Evolutionary conservation across 2,329 filamentous ascomycete species (phyloP).

Genomic region (Pezicula carpinea): DNA sequence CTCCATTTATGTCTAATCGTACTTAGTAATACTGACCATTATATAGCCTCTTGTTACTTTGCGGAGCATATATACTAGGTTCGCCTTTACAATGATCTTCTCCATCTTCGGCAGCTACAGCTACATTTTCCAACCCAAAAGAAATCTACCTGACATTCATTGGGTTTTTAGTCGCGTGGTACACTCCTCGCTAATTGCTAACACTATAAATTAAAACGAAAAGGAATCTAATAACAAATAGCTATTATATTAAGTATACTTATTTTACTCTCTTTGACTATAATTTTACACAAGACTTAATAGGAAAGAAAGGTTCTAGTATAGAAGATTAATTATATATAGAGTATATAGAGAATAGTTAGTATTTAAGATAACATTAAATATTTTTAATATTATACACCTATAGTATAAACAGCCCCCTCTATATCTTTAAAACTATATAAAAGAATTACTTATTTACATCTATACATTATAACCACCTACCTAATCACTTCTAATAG

Average conservation of each 20-base stretch:
- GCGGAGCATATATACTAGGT: conserved; percentile 43
- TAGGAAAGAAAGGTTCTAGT: too few relatives aligned
- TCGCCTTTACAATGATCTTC: conserved; percentile 45
- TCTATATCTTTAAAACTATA: neutral
- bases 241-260: too few relatives aligned
- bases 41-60: conserved; percentile 49
- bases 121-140: conserved; percentile 34
- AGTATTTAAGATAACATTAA: too few relatives aligned
- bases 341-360: too few relatives aligned
- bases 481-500: neutral
- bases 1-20: conserved; percentile 39
- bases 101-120: conserved; percentile 50
- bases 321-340: too few relatives aligned
- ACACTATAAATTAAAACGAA: neutral
- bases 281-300: too few relatives aligned
- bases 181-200: neutral
- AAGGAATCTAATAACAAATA: too few relatives aligned
- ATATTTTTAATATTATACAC: too few relatives aligned
- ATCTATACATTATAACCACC: neutral
- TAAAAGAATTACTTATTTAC: neutral
- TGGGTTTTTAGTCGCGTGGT: neutral
- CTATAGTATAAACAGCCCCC: too few relatives aligned
- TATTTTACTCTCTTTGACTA: too few relatives aligned
- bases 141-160: conserved; percentile 2
- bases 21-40: conserved; percentile 48